Percentiles rank a stretch among this genome's conserved stretches.
Conservation (phyloP, 1,284 basidiomycete genomes). For the Fomitopsis schrenkii region DNA sequence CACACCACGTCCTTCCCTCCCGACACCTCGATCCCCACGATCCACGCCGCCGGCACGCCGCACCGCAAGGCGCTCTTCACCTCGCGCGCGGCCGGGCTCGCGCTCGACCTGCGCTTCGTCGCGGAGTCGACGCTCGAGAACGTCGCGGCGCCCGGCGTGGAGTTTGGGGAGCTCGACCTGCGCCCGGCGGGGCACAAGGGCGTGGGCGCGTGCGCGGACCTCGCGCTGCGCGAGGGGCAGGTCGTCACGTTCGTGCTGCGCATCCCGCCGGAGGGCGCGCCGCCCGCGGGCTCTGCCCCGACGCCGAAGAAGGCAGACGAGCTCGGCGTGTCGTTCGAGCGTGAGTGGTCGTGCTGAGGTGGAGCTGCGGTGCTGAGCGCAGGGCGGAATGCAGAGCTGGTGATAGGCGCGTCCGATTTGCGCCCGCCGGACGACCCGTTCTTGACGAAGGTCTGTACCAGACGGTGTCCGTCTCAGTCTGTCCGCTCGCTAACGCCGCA, state of each 20-base stretch:
- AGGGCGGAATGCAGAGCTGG: constrained; percentile 31
- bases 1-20: constrained; percentile 61
- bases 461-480: neutral
- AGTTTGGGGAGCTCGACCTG: constrained; percentile 60
- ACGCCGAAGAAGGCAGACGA: constrained; percentile 36
- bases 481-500: neutral
- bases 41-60: constrained; percentile 6
- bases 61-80: constrained; percentile 70
- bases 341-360: constrained; percentile 20
- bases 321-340: constrained; percentile 46
- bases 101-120: constrained; percentile 76
- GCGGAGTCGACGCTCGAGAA: constrained; percentile 49
- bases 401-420: constrained; percentile 45
- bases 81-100: constrained; percentile 45
- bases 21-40: constrained; percentile 15
- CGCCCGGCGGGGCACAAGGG: constrained; percentile 65
- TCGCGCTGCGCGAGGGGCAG: constrained; percentile 79
- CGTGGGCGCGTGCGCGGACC: constrained; percentile 42
- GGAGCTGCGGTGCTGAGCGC: neutral
- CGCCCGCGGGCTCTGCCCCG: constrained; percentile 23
- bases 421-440: constrained; percentile 55
- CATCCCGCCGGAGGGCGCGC: constrained; percentile 41
- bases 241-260: constrained; percentile 81
- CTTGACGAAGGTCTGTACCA: constrained; percentile 49
- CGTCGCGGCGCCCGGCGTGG: constrained; percentile 46